Evolutionary conservation across 306 rosid genomes (phyloP), one percentile per base, ranked within the genome.

Genomic region (Medicago ruthenica): DNA sequence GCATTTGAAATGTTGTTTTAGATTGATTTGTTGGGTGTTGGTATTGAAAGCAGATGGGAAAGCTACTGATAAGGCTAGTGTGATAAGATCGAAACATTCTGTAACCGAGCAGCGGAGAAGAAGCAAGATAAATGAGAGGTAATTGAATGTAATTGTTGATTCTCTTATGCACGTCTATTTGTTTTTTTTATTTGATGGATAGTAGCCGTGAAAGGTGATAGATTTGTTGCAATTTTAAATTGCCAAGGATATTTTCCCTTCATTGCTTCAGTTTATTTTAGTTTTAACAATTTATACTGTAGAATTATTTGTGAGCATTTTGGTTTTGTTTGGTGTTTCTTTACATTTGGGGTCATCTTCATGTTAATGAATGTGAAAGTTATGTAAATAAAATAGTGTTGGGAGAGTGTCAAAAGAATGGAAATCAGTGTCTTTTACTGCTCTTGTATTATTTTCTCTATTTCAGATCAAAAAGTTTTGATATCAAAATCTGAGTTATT

Each of bases 41-140:
- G 60, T 41, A 68, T 61, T 79, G 77, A 79, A 77, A 76, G 47
- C 87, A 92, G 97, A 96, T 87, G 87, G 79, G 13, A 96, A 89
- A 89, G 87, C 85, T 82, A 81, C 78, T 70, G 97, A 90, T 58
- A 96, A 90, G 84, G 98, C 98, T 79, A 90, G 82, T 82, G 94
- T 85, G 4, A 83, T 85, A 67, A 82, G 97, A 76, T 92, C 98
- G 7, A 96, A 96, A 76, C 99, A 96, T 84, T 96, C 99, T 9
- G 98, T 96, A 2, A 96, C 99, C 7, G 99, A 96, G 87, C 98
- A 96, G 92, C 92, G 94, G n/a, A 86, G 98, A 71, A 85, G 99
- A 81, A 96, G 99, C 94, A 96, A 96, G 90, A 96, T 96, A 83
- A 96, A 96, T 70, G 99, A 96, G 91, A 90, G 99, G 99, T 96